These are phyloP conservation scores for Chaetomium strumarium DNA, from an alignment of 2,329 filamentous ascomycete genomes.

Conservation along the genomic window DNA sequence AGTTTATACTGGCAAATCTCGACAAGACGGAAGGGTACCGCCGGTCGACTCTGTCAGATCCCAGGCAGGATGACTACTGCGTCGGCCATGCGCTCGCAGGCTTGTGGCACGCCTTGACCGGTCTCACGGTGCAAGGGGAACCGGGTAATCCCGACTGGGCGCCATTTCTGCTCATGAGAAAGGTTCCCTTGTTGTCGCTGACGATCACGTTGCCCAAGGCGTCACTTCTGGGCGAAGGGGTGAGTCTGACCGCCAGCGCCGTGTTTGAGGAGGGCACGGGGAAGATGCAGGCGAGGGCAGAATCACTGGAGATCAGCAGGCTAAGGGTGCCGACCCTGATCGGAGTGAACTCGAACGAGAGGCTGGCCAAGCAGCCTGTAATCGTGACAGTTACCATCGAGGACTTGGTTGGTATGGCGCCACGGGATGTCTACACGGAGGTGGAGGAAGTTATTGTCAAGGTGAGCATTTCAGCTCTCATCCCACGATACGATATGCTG, in stretches of 20 bases:
- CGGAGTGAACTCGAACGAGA: slow-evolving; percentile 67
- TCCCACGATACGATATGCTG: slow-evolving; percentile 1
- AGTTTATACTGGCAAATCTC: slow-evolving; percentile 51
- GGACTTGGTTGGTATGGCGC: slow-evolving; percentile 33
- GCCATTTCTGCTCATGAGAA: slow-evolving; percentile 32
- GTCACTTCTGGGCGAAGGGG: slow-evolving; percentile 57
- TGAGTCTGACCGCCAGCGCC: slow-evolving; percentile 45
- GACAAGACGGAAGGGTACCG: not conserved
- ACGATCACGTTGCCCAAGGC: slow-evolving; percentile 60
- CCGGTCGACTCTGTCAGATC: slow-evolving; percentile 10
- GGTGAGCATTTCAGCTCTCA: slow-evolving; percentile 36
- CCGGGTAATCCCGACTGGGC: slow-evolving; percentile 12
- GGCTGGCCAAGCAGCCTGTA: slow-evolving; percentile 59
- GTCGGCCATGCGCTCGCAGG: slow-evolving; percentile 32
- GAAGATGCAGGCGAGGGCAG: slow-evolving; percentile 26
- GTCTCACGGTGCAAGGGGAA: slow-evolving; percentile 30
- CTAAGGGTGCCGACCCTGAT: slow-evolving; percentile 62
- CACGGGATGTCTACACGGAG: slow-evolving; percentile 45
- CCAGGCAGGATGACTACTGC: slow-evolving; percentile 13
- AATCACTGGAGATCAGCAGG: slow-evolving; percentile 45
- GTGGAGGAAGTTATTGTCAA: slow-evolving; percentile 57
- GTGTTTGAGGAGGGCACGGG: slow-evolving; percentile 30
- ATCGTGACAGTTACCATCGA: slow-evolving; percentile 59
- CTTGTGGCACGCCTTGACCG: slow-evolving; percentile 36
- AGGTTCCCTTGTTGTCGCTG: slow-evolving; percentile 44